These are phyloP conservation scores for Funneliformis mosseae DNA, from an alignment of 192 early-diverging fungal species.

Conservation along the genomic window DNA sequence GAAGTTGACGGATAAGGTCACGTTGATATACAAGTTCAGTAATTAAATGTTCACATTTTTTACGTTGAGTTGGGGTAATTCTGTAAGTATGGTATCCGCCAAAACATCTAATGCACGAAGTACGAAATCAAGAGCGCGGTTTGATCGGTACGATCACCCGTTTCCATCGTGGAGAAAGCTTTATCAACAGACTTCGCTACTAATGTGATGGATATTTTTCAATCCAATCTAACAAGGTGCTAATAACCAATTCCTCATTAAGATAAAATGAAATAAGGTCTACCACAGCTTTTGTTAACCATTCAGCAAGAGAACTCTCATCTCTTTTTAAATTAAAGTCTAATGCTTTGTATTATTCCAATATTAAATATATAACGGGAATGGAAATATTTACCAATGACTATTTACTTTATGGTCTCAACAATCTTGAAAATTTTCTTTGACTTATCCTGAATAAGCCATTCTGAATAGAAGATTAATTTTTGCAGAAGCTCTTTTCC, in stretches of 20 bases:
- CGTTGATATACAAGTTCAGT: conserved; percentile 99
- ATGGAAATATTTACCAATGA: too few species aligned
- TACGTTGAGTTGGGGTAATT: conserved; percentile 81
- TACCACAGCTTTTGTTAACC: conserved; percentile 70
- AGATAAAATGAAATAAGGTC: conserved; percentile 68
- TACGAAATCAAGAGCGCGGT: conserved; percentile 58
- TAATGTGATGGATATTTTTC: conserved; percentile 90
- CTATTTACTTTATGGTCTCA: too few species aligned
- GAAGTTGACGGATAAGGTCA: conserved; percentile 81
- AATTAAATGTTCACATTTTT: conserved; percentile 97
- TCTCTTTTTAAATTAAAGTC: conserved; percentile 89
- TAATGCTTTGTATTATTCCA: too few species aligned
- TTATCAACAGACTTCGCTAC: conserved; percentile 85
- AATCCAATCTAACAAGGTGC: conserved; percentile 79
- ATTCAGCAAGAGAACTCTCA: conserved; percentile 84
- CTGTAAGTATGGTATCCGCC: conserved; percentile 90
- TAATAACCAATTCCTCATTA: conserved; percentile 53
- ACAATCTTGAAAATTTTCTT: too few species aligned
- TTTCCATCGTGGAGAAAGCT: conserved; percentile 56
- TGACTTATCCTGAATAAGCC: too few species aligned
- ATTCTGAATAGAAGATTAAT: too few species aligned
- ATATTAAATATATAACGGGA: too few species aligned
- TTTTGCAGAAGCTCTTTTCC: too few species aligned
- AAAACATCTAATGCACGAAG: conserved; percentile 80
- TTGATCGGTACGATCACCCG: conserved; percentile 39